Evolutionary conservation across 2,329 filamentous ascomycete species (phyloP).

Genomic region (Teratosphaeria gauchensis): DNA sequence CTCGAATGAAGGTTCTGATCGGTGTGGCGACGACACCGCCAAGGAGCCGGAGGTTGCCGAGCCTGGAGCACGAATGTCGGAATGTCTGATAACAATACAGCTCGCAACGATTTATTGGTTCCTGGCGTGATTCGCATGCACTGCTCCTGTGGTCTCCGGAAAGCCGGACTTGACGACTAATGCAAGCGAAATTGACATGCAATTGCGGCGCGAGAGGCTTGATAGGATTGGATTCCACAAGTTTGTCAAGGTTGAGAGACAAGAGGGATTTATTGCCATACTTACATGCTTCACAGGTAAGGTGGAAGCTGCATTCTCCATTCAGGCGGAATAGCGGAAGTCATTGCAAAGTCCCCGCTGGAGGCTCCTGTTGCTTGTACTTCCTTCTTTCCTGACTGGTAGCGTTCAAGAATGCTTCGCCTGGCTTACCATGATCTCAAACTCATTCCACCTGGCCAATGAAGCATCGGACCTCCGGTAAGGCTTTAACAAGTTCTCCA

Average conservation of each 20-base stretch:
- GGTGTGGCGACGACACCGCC: not conserved
- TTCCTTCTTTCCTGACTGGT: not conserved
- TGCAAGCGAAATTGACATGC: too few relatives aligned
- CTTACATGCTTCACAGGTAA: not conserved
- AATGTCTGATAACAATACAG: too few relatives aligned
- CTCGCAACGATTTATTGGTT: too few relatives aligned
- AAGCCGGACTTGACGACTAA: too few relatives aligned
- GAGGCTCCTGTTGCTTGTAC: not conserved
- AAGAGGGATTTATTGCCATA: not conserved
- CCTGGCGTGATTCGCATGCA: too few relatives aligned
- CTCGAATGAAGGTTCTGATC: not conserved
- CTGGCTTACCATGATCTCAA: constrained; percentile 46
- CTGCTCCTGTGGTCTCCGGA: too few relatives aligned
- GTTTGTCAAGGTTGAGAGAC: not conserved
- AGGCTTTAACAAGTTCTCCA: constrained; percentile 50
- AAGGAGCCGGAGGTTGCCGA: too few relatives aligned
- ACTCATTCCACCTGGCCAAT: constrained; percentile 61
- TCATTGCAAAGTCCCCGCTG: not conserved
- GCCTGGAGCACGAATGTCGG: too few relatives aligned
- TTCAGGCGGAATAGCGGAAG: not conserved
- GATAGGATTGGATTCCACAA: not conserved
- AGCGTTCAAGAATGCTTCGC: not conserved
- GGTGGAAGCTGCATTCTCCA: not conserved
- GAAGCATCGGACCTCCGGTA: constrained; percentile 65
- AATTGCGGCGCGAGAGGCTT: not conserved